These are phyloP conservation scores for Calcarisporium arbuscula DNA, from an alignment of 2,329 filamentous ascomycete genomes.

Conservation along the genomic window DNA sequence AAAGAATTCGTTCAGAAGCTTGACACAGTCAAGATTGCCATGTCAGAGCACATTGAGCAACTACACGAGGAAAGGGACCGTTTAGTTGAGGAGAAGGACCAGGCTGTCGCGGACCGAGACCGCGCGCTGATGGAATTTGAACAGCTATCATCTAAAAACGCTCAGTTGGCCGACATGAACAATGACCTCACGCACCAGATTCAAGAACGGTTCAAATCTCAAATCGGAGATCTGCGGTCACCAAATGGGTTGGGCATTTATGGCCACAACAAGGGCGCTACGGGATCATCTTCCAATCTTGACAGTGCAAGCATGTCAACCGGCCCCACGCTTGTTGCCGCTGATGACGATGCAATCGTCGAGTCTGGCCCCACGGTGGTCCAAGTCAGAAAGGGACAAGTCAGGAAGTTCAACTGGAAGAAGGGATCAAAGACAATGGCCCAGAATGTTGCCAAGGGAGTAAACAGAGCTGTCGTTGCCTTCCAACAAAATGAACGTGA, in stretches of 20 bases:
- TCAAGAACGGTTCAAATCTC: conserved; percentile 85
- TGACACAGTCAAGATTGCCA: conserved; percentile 53
- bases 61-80: conserved; percentile 69
- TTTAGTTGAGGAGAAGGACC: conserved; percentile 76
- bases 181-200: conserved; percentile 93
- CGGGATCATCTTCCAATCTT: conserved; percentile 44
- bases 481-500: conserved; percentile 57
- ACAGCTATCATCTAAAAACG: conserved; percentile 88
- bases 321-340: conserved; percentile 51
- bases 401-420: conserved; percentile 98
- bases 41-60: conserved; percentile 52
- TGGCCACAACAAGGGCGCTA: conserved; percentile 43
- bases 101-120: conserved; percentile 78
- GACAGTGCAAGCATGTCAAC: conserved; percentile 50
- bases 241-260: conserved; percentile 54
- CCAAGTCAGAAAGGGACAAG: conserved; percentile 88
- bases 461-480: conserved; percentile 84
- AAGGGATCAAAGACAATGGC: conserved; percentile 90
- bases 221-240: conserved; percentile 47
- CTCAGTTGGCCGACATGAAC: conserved; percentile 89
- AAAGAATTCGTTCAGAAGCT: conserved; percentile 81
- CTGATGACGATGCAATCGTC: conserved; percentile 61
- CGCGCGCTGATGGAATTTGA: conserved; percentile 94
- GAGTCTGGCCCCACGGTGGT: conserved; percentile 83
- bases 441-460: conserved; percentile 87